Percentiles rank a stretch among this genome's conserved stretches.
These are phyloP conservation scores for Penicillium pulvis DNA, from an alignment of 495 filamentous ascomycete species.

Conservation along the genomic window DNA sequence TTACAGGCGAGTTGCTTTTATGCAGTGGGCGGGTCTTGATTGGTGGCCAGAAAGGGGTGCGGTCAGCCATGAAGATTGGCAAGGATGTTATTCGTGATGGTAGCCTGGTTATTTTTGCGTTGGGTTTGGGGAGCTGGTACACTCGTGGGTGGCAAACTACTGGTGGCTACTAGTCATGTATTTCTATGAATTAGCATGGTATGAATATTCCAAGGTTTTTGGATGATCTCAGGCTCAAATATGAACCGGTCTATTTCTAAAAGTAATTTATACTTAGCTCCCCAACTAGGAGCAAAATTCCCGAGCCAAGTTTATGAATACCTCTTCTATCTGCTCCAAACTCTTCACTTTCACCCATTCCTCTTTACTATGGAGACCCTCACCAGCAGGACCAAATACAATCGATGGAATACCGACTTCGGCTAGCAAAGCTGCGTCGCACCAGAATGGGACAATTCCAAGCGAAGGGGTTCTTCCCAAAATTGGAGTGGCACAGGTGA, in stretches of 20 bases:
- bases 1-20: conserved; percentile 75
- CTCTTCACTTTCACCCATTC: conserved; percentile 49
- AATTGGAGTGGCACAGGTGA: conserved; percentile 20
- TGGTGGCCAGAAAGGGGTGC: conserved; percentile 43
- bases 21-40: conserved; percentile 66
- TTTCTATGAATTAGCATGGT: neutral
- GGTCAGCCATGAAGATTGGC: conserved; percentile 60
- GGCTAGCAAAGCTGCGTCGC: conserved; percentile 44
- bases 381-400: conserved; percentile 44
- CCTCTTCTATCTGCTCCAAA: conserved; percentile 26
- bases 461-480: conserved; percentile 22
- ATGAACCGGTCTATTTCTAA: neutral
- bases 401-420: conserved; percentile 42
- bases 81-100: conserved; percentile 66
- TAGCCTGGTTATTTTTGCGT: conserved; percentile 75
- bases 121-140: conserved; percentile 73
- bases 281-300: conserved; percentile 33
- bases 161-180: conserved; percentile 3
- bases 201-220: neutral
- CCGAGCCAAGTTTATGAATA: conserved; percentile 25
- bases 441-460: conserved; percentile 39
- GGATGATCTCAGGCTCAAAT: neutral
- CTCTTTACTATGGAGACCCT: conserved; percentile 46
- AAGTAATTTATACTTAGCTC: neutral
- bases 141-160: conserved; percentile 41